Evolutionary conservation across 2,329 filamentous ascomycete species (phyloP), one percentile per base, ranked within the genome.

Genomic region (Seiridium cupressi): DNA sequence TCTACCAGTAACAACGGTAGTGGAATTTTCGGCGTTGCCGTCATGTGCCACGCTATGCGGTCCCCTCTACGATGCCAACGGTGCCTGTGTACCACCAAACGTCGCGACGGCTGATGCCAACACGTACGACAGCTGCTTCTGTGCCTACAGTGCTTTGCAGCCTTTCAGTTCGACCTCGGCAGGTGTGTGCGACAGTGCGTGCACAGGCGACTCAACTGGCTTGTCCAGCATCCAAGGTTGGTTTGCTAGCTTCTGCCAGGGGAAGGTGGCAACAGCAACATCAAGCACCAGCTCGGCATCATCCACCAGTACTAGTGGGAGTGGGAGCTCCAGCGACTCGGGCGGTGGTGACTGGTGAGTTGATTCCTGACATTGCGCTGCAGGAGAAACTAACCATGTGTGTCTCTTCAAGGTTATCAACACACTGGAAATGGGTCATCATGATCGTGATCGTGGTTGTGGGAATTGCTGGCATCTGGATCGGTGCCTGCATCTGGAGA

Each of bases 361-460:
- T 26, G 7, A 31, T n/a, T 10, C 38, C 13, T 35, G 7, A 9
- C 7, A 13, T 35, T 13, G 9, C 13, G 13, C n/a, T 8, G 32
- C 18, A 48, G 35, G 13, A 31, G 53, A 34, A 47, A 10, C 54
- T 57, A 57, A 57, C 54, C 18, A 32, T n/a, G 38, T 35, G 18
- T 44, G 10, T 4, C 18, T 8, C 10, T 34, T 38, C 26, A 31
- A 92, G 90, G 89, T 76, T 91, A 55, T 81, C 83, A 6, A 81
- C 79, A 35, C 91, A 94, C 73, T 92, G 85, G 79, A 83, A 87
- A 77, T 96, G 91, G 91, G 85, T 96, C 51, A 81, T 94, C 63
- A 92, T 95, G 82, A 81, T 95, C 57, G 87, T 92, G 64, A 78
- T 94, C 63, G 81, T 96, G 35, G 82, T 89, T 48, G 78, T 94